Percentiles rank a stretch among this genome's conserved stretches.
Conservation (phyloP, 1,284 basidiomycete species). For the Microbotryum saponariae region DNA sequence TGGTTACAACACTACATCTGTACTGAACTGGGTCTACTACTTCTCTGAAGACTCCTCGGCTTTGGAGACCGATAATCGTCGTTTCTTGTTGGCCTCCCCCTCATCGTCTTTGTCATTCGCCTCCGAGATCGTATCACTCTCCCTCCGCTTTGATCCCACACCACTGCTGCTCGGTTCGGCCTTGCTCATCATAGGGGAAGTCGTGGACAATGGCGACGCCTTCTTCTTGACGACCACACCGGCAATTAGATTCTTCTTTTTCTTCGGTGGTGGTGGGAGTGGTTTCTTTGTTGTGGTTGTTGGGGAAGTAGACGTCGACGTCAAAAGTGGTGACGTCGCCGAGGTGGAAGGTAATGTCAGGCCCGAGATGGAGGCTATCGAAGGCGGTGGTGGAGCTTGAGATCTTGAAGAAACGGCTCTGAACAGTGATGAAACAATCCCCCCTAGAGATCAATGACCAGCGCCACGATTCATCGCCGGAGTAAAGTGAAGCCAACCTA, state of each 20-base stretch:
- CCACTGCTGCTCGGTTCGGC: no score
- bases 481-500: constrained; percentile 39
- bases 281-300: constrained; percentile 1
- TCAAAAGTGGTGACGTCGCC: background rate
- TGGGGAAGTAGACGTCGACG: background rate
- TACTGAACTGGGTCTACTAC: no score
- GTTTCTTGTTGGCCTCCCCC: no score
- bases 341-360: background rate
- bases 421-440: background rate
- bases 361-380: background rate
- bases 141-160: no score
- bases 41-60: no score
- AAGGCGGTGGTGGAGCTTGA: constrained; percentile 2
- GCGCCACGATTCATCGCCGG: no score
- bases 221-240: constrained; percentile 20
- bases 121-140: no score
- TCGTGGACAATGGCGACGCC: background rate
- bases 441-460: background rate
- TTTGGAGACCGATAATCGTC: no score
- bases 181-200: background rate
- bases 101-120: no score
- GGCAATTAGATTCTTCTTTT: constrained; percentile 12
- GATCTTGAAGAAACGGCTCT: constrained; percentile 15
- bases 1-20: no score
- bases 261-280: background rate